Evolutionary conservation across 257 asterid species (phyloP), one percentile per base, ranked within the genome.

Genomic region (Paraleonurus japonicus): DNA sequence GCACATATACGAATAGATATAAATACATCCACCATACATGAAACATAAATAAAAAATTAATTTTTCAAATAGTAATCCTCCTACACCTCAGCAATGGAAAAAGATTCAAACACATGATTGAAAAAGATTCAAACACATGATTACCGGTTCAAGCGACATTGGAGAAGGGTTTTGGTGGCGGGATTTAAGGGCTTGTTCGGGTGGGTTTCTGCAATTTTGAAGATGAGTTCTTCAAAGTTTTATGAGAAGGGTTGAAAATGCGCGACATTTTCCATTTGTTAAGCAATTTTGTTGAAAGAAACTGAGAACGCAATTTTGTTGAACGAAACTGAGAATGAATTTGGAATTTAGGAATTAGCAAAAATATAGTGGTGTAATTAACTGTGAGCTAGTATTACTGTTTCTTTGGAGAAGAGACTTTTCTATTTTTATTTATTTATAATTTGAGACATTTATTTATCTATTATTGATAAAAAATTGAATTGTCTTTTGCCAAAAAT

Each of bases 151-250:
- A 79, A 33, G 51, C 80, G 83, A 24, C 59, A 62, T 22, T 74
- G 80, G 58, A 79, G 53, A 48, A 74, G 70, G 65, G 75, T 37
- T 70, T 73, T 76, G 13, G 23, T 13, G 27, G 76, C 15, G 1
- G 79, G 71, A 51, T 78, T 3, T 43, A 81, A 67, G 47, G 82
- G 78, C 65, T 47, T 50, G 76, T 78, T 78, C 43, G 80, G 72
- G 3, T 22, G 66, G 45, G 79, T 27, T 41, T 81, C 73, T 5
- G 80, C 84, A 35, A 84, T 66, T 62, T 67, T 71, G 22, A 81
- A 48, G 12, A 84, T 27, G 6, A 78, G 39, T 19, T 57, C 35
- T 32, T 53, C 63, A 33, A 84, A 76, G 51, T 74, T 84, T 30
- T 64, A 20, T 77, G 48, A 28, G 41, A 55, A 76, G 41, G 75